Evolutionary conservation across 371 early-diverging fungal genomes (phyloP).

Genomic region (Lichtheimia ornata): DNA sequence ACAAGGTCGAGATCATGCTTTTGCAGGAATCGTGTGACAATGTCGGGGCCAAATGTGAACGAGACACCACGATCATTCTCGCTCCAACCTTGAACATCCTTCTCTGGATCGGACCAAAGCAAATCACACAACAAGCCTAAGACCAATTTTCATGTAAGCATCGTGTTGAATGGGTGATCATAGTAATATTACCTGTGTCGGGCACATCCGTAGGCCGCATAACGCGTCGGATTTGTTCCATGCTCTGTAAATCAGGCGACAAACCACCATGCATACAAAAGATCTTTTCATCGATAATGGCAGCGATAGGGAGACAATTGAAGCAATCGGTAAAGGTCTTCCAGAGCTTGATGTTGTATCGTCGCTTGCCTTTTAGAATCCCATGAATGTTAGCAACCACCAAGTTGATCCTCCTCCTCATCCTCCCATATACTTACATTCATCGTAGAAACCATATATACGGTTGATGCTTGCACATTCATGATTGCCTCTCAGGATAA

Average conservation of each 20-base stretch:
- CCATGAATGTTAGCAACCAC: neutral
- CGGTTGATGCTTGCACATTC: constrained; percentile 93
- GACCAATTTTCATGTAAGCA: neutral
- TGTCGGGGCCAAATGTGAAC: constrained; percentile 88
- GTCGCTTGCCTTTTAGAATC: constrained; percentile 67
- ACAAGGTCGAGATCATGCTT: constrained; percentile 90
- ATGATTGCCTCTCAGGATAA: constrained; percentile 95
- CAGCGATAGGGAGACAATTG: constrained; percentile 97
- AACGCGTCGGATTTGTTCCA: constrained; percentile 95
- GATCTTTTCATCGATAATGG: constrained; percentile 95
- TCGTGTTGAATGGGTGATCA: neutral
- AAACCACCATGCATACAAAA: constrained; percentile 99
- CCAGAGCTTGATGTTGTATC: constrained; percentile 96
- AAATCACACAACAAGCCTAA: constrained; percentile 80
- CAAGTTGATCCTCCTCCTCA: constrained; percentile 1
- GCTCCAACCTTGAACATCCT: constrained; percentile 81
- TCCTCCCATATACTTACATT: constrained; percentile 73
- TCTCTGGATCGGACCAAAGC: constrained; percentile 87
- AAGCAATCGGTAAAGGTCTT: constrained; percentile 98
- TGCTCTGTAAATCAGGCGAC: constrained; percentile 87
- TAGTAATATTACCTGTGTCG: constrained; percentile 59
- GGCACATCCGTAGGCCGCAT: constrained; percentile 97
- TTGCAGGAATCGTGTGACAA: constrained; percentile 85
- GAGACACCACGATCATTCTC: constrained; percentile 97
- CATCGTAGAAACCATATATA: constrained; percentile 99